Conservation (phyloP, 192 early-diverging fungal genomes). For the Podila minutissima region DNA sequence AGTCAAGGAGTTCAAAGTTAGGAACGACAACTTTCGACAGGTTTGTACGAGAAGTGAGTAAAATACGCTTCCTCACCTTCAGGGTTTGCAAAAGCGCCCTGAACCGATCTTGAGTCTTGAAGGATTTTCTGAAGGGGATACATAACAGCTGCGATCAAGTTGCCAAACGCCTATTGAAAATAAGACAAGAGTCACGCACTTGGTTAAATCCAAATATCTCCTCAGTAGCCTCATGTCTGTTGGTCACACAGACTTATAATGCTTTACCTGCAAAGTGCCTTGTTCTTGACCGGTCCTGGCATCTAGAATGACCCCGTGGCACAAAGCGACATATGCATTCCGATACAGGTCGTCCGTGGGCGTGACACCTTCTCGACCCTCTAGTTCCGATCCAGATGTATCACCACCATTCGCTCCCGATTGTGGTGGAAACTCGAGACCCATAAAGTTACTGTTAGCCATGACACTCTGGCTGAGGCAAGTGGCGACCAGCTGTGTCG, state of each 20-base stretch:
- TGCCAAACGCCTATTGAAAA: slow-evolving; percentile 18
- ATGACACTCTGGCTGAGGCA: slow-evolving; percentile 27
- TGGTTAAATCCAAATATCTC: too few species aligned
- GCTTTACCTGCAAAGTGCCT: slow-evolving; percentile 7
- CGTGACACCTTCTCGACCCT: slow-evolving; percentile 24
- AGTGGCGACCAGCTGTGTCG: slow-evolving; percentile 14
- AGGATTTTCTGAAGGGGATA: slow-evolving; percentile 32
- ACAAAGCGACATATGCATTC: slow-evolving; percentile 28
- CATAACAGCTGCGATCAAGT: slow-evolving; percentile 19
- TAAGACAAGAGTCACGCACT: too few species aligned
- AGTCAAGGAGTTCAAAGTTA: background rate
- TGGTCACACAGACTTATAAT: background rate
- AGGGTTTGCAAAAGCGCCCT: slow-evolving; percentile 3
- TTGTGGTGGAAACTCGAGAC: slow-evolving; percentile 7
- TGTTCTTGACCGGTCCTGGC: slow-evolving; percentile 16
- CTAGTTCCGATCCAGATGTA: background rate
- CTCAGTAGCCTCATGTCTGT: too few species aligned
- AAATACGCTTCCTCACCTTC: slow-evolving; percentile 9
- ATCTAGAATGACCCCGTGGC: slow-evolving; percentile 23
- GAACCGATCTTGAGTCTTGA: slow-evolving; percentile 24
- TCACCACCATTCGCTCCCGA: background rate
- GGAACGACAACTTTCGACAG: too few species aligned
- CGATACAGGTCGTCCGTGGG: slow-evolving; percentile 33
- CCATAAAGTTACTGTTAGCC: slow-evolving; percentile 25
- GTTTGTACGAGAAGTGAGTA: background rate